phyloP scores from a whole-genome alignment of 179 eudicot species.

The Kewa caespitosa region DNA sequence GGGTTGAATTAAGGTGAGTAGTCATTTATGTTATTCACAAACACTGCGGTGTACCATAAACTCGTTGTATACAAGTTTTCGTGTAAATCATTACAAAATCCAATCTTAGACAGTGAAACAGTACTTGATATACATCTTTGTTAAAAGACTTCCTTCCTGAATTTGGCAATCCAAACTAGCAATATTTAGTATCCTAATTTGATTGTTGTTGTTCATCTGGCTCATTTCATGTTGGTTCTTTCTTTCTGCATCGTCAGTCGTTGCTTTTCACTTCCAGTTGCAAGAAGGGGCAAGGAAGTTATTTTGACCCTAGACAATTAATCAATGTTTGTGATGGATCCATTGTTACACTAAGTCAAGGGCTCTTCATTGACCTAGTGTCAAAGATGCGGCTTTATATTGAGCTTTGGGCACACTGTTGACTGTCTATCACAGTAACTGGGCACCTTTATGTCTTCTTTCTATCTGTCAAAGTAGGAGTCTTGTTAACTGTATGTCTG shows the following conservation, averaged over 20 bases:
- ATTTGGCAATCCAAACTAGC: not conserved
- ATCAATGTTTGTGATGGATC: not conserved
- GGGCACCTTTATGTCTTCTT: conserved; percentile 2
- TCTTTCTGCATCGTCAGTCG: not conserved
- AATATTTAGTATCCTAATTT: not conserved
- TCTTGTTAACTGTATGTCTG: not conserved
- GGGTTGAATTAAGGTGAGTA: not conserved
- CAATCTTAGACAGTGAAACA: not conserved
- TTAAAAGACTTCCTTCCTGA: not conserved
- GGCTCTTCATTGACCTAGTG: not conserved
- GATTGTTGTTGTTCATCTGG: not conserved
- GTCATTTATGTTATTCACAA: not conserved
- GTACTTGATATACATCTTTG: not conserved
- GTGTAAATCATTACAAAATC: too few relatives aligned
- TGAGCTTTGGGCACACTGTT: not conserved
- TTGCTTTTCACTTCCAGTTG: not conserved
- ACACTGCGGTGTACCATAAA: too few relatives aligned
- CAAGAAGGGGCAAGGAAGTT: not conserved
- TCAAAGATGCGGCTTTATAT: not conserved
- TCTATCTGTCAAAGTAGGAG: not conserved
- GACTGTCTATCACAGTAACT: not conserved
- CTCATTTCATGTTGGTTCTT: not conserved
- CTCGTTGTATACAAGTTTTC: too few relatives aligned
- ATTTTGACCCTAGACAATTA: too few relatives aligned
- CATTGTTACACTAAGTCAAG: not conserved